Evolutionary conservation across 75 land plant species (phyloP).

Genomic region (Cunninghamia lanceolata): DNA sequence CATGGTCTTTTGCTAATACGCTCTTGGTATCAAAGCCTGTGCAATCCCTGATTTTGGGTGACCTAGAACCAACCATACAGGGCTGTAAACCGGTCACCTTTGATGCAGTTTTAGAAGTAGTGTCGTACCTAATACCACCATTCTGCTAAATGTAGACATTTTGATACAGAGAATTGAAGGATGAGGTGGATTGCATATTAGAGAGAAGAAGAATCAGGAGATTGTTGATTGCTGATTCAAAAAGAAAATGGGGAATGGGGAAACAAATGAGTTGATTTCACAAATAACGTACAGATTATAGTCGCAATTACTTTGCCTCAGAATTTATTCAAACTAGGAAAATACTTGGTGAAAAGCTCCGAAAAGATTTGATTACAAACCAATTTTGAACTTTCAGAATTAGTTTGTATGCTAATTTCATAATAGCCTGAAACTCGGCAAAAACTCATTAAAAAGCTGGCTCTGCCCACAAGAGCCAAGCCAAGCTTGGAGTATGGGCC

Average conservation of each 20-base stretch:
- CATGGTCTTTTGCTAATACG: background rate
- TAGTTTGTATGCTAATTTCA: background rate
- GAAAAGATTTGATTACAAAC: background rate
- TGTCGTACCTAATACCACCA: background rate
- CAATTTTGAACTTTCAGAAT: background rate
- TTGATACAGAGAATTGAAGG: background rate
- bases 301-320: background rate
- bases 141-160: background rate
- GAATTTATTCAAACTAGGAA: background rate
- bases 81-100: background rate
- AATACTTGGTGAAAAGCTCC: background rate
- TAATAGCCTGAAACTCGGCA: background rate
- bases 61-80: background rate
- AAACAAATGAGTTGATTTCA: background rate
- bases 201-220: background rate
- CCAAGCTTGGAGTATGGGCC: background rate
- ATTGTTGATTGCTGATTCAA: background rate
- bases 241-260: background rate
- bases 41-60: background rate
- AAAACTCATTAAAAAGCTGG: background rate
- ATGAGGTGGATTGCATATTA: background rate
- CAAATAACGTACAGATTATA: background rate
- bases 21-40: background rate
- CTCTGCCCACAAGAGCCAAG: background rate
- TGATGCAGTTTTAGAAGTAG: background rate